phyloP scores from a whole-genome alignment of 192 early-diverging fungal species.

The Dissophora ornata region DNA sequence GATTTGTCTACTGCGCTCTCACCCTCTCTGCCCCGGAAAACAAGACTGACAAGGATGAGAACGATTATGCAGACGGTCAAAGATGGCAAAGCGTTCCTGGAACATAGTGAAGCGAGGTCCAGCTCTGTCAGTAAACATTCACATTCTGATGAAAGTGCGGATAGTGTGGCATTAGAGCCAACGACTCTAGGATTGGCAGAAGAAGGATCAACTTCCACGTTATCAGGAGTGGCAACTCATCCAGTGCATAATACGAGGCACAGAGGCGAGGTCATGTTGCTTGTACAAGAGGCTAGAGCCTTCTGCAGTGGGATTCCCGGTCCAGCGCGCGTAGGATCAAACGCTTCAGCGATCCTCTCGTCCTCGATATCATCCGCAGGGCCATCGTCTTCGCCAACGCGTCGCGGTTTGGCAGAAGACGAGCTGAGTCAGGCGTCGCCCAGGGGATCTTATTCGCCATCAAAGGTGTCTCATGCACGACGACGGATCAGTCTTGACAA shows the following conservation, averaged over 20 bases:
- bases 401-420: not conserved
- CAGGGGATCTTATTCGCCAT: slow-evolving; percentile 11
- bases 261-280: slow-evolving; percentile 8
- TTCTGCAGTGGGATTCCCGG: slow-evolving; percentile 30
- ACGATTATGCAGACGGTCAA: slow-evolving; percentile 27
- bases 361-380: not conserved
- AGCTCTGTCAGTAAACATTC: not conserved
- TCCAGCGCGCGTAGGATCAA: slow-evolving; percentile 7
- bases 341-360: not conserved
- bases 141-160: not conserved
- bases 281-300: slow-evolving; percentile 43
- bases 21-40: slow-evolving; percentile 2
- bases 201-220: too few species aligned
- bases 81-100: slow-evolving; percentile 29
- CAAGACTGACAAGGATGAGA: slow-evolving; percentile 15
- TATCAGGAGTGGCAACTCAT: not conserved
- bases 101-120: not conserved
- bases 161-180: too few species aligned
- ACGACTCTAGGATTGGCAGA: too few species aligned
- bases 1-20: not conserved
- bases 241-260: not conserved
- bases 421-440: not conserved
- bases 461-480: not conserved
- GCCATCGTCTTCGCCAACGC: not conserved
- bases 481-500: slow-evolving; percentile 6